Evolutionary conservation across 2,329 filamentous ascomycete species (phyloP).

Genomic region (Claviceps spartinae): DNA sequence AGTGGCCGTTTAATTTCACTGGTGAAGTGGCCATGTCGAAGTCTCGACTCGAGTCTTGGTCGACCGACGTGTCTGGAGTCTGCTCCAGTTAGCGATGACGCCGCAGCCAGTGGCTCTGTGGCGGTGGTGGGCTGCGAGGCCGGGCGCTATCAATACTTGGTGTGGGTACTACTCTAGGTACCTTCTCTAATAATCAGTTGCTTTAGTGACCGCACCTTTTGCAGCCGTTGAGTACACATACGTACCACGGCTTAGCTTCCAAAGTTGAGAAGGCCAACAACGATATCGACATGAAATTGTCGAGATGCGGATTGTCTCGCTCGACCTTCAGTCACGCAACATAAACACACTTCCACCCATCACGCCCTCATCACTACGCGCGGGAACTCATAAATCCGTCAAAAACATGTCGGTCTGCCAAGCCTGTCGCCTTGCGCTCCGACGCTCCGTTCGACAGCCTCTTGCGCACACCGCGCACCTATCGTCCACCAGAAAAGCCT

Average conservation of each 20-base stretch:
- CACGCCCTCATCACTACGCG: neutral
- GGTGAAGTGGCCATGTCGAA: too few relatives aligned
- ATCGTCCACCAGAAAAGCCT: conserved; percentile 4
- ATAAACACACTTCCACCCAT: neutral
- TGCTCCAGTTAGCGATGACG: neutral
- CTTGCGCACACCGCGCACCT: conserved; percentile 4
- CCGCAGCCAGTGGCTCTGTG: neutral
- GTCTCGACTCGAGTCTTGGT: too few relatives aligned
- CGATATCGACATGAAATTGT: too few relatives aligned
- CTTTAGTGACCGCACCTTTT: too few relatives aligned
- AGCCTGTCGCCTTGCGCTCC: conserved; percentile 17
- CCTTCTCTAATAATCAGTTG: too few relatives aligned
- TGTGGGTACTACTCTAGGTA: too few relatives aligned
- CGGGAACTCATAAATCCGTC: neutral
- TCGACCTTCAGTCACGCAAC: neutral
- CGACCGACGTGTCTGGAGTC: neutral
- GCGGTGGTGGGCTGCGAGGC: neutral
- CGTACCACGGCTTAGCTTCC: too few relatives aligned
- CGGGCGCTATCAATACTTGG: neutral
- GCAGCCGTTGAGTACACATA: too few relatives aligned
- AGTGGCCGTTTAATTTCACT: neutral
- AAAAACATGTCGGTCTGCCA: conserved; percentile 18
- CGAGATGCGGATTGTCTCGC: neutral
- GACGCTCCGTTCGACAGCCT: conserved; percentile 8
- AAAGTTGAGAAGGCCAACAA: too few relatives aligned